These are phyloP conservation scores for Trichoderma pleuroti DNA, from an alignment of 2,329 filamentous ascomycete genomes.

Conservation along the genomic window DNA sequence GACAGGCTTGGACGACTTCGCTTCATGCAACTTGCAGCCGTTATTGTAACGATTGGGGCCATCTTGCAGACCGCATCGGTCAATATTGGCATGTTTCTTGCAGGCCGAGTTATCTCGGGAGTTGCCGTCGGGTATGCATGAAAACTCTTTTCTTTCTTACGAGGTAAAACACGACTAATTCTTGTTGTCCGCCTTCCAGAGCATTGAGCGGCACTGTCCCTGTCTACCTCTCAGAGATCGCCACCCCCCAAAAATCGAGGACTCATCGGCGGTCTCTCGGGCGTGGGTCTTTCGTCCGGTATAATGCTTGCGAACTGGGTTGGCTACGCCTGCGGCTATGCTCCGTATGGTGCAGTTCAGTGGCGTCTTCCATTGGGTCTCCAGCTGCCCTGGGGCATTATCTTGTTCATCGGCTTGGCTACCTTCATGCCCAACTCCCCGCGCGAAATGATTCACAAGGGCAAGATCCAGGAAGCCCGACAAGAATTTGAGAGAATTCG, in stretches of 20 bases:
- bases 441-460: neutral
- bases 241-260: neutral
- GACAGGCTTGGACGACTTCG: neutral
- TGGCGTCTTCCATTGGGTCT: neutral
- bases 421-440: neutral
- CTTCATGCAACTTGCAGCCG: neutral
- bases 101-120: neutral
- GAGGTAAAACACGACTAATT: too few relatives aligned
- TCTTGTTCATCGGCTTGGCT: neutral
- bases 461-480: neutral
- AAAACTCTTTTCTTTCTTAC: neutral
- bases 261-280: neutral
- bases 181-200: neutral
- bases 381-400: neutral
- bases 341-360: neutral
- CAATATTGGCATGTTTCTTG: neutral
- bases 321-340: neutral
- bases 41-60: neutral
- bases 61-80: neutral
- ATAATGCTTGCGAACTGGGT: neutral
- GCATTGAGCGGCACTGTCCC: neutral
- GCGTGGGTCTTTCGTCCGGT: neutral
- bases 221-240: neutral
- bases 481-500: neutral
- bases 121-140: neutral